Conservation (phyloP, 164 flowering plant species). For the Cinnamomum micranthum region DNA sequence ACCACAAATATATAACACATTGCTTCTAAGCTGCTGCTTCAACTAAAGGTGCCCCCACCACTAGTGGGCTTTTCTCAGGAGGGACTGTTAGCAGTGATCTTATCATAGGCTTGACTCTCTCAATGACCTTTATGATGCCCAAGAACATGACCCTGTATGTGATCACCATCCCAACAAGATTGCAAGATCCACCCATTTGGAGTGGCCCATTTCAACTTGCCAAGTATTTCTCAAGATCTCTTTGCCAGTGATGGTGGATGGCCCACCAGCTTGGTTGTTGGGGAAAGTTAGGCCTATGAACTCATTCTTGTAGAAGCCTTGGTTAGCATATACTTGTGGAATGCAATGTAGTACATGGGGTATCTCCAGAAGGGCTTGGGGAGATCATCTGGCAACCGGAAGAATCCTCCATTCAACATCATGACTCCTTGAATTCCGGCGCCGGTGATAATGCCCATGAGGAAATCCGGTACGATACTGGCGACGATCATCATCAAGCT, state of each 20-base stretch:
- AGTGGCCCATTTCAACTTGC: conserved; percentile 41
- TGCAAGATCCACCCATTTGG: conserved; percentile 53
- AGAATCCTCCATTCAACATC: conserved; percentile 54
- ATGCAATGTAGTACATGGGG: conserved; percentile 51
- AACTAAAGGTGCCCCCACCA: not conserved
- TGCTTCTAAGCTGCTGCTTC: not conserved
- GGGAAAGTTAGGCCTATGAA: conserved; percentile 36
- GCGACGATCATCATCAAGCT: conserved; percentile 71
- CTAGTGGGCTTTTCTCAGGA: conserved; percentile 1
- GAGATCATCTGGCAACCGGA: conserved; percentile 45
- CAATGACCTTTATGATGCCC: conserved; percentile 32
- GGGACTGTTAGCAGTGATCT: conserved; percentile 14
- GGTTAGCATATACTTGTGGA: conserved; percentile 47
- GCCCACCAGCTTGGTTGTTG: conserved; percentile 16
- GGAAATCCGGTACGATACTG: conserved; percentile 55
- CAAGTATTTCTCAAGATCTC: conserved; percentile 28
- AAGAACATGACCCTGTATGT: conserved; percentile 41
- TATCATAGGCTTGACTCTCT: conserved; percentile 32
- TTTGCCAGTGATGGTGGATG: conserved; percentile 26
- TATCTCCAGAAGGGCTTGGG: conserved; percentile 59
- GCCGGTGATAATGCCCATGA: conserved; percentile 60
- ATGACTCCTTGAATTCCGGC: conserved; percentile 62
- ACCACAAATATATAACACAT: too few relatives aligned
- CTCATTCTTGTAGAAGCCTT: conserved; percentile 55
- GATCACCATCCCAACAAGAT: conserved; percentile 45